Evolutionary conservation across 2,329 filamentous ascomycete genomes (phyloP).

Genomic region (Sarocladiaceae sp.): DNA sequence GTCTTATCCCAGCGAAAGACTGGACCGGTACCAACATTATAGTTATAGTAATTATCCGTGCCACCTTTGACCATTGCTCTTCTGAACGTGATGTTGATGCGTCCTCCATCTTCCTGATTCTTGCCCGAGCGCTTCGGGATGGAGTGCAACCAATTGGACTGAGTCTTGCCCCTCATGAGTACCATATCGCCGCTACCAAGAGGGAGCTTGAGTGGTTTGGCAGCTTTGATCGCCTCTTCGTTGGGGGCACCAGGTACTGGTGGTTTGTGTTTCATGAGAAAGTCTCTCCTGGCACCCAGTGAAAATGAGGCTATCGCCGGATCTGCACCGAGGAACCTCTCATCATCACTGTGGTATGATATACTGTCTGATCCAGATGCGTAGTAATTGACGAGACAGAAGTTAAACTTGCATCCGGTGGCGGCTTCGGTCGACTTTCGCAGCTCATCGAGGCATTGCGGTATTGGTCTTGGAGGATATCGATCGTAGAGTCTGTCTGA

Average conservation of each 20-base stretch:
- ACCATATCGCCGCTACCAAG: conserved; percentile 73
- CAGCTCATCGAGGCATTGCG: conserved; percentile 62
- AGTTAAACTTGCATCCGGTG: conserved; percentile 68
- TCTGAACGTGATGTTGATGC: conserved; percentile 76
- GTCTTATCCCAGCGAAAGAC: conserved; percentile 64
- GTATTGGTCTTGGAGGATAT: conserved; percentile 65
- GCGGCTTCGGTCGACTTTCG: conserved; percentile 59
- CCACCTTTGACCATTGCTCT: conserved; percentile 66
- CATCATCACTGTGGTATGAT: conserved; percentile 75
- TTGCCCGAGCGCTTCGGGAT: conserved; percentile 70
- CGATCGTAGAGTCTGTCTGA: conserved; percentile 49
- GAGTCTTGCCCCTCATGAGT: conserved; percentile 72
- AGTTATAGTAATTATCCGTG: conserved; percentile 80
- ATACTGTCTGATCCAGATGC: conserved; percentile 74
- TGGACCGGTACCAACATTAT: conserved; percentile 69
- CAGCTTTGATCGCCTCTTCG: conserved; percentile 23
- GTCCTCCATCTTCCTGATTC: conserved; percentile 56
- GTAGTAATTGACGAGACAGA: conserved; percentile 81
- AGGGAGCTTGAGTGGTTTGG: conserved; percentile 43
- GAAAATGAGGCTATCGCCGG: conserved; percentile 74
- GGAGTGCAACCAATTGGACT: conserved; percentile 72
- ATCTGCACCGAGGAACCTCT: conserved; percentile 65
- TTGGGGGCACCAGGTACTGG: conserved; percentile 26
- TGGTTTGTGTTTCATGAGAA: conserved; percentile 76
- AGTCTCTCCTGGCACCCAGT: conserved; percentile 68